phyloP scores from a whole-genome alignment of 2,329 filamentous ascomycete species.

The Colletotrichum sp. region DNA sequence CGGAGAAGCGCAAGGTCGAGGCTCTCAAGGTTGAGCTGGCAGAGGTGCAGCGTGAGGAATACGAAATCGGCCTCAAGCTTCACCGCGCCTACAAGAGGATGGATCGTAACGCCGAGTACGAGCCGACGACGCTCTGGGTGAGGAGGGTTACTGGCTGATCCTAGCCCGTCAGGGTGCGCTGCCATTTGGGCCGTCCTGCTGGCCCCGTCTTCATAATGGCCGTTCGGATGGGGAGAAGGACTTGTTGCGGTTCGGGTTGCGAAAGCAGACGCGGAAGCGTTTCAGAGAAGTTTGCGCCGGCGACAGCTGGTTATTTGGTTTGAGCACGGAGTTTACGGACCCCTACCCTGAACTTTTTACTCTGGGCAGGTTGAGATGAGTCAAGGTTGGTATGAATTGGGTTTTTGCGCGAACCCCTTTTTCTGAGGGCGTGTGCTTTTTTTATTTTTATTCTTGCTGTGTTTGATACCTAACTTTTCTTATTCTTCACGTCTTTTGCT shows the following conservation, averaged over 20 bases:
- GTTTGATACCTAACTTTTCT: constrained; percentile 11
- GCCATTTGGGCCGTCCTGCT: not conserved
- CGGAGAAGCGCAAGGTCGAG: constrained; percentile 69
- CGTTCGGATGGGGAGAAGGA: not conserved
- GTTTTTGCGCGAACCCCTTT: not conserved
- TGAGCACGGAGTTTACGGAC: constrained; percentile 4
- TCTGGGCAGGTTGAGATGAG: not conserved
- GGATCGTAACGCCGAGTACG: constrained; percentile 68
- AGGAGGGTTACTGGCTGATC: constrained; percentile 69
- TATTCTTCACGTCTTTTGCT: no score
- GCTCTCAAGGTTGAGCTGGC: constrained; percentile 69
- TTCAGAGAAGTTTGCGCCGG: constrained; percentile 11
- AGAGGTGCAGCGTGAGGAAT: constrained; percentile 76
- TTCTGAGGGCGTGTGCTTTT: not conserved
- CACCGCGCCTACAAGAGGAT: constrained; percentile 76
- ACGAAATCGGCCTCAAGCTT: constrained; percentile 77
- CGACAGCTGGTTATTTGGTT: not conserved
- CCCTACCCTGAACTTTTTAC: not conserved
- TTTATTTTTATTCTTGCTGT: not conserved
- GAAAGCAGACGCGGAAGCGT: constrained; percentile 1
- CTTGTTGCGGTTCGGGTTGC: not conserved
- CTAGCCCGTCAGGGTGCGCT: not conserved
- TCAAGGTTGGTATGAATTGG: not conserved
- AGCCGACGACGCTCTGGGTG: constrained; percentile 78
- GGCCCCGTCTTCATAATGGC: not conserved